Evolutionary conservation across 2,329 filamentous ascomycete species (phyloP).

Genomic region (Aspergillus nomiae): DNA sequence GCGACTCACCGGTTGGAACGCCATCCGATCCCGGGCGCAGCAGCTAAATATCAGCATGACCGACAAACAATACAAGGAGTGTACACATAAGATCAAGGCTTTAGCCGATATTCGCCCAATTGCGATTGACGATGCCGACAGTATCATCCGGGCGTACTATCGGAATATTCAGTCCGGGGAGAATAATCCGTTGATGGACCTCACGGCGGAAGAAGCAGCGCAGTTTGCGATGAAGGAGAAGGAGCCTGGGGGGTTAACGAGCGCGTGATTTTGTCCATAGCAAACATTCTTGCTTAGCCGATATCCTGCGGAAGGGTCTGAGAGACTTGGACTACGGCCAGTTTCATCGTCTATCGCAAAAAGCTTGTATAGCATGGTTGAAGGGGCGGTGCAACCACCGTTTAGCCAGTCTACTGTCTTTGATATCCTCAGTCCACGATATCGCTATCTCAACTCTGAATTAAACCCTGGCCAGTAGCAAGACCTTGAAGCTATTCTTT

Average conservation of each 20-base stretch:
- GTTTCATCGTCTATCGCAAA: no score
- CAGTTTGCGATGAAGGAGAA: slow-evolving; percentile 61
- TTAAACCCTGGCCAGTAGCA: no score
- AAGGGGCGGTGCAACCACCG: no score
- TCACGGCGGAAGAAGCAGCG: slow-evolving; percentile 65
- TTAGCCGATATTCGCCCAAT: slow-evolving; percentile 83
- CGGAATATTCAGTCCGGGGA: slow-evolving; percentile 62
- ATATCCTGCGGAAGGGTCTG: no score
- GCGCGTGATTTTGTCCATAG: no score
- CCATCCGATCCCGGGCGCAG: slow-evolving; percentile 84
- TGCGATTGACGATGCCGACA: slow-evolving; percentile 85
- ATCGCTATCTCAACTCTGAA: no score
- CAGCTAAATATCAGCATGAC: slow-evolving; percentile 80
- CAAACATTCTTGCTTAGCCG: no score
- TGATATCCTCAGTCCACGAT: no score
- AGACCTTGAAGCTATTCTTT: no score
- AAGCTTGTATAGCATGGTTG: no score
- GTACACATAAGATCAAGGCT: slow-evolving; percentile 88
- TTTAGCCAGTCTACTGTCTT: no score
- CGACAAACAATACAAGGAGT: slow-evolving; percentile 73
- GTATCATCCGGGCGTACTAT: slow-evolving; percentile 81
- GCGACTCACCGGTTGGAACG: slow-evolving; percentile 88
- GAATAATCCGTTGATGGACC: slow-evolving; percentile 61
- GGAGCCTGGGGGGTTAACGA: slow-evolving; percentile 40
- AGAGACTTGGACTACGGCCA: no score